Evolutionary conservation across 2,329 filamentous ascomycete species (phyloP).

Genomic region (Raffaelea arxii): DNA sequence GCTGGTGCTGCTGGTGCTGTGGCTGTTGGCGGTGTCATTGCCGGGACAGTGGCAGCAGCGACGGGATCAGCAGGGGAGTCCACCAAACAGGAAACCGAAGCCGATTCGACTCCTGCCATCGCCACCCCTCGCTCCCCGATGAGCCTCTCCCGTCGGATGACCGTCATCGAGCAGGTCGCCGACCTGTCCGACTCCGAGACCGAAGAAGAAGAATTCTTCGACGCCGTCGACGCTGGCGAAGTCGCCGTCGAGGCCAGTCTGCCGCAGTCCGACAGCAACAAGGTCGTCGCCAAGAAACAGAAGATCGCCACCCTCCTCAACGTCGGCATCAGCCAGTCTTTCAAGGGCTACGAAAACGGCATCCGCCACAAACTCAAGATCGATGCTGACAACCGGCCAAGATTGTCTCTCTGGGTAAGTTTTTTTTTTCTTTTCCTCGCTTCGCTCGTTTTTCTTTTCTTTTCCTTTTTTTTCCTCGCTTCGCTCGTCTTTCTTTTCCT

Average conservation of each 20-base stretch:
- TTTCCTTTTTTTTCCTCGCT: neutral
- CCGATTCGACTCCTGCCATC: constrained; percentile 25
- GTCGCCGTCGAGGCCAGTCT: constrained; percentile 64
- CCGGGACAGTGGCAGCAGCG: constrained; percentile 16
- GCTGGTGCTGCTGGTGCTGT: neutral
- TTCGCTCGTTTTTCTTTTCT: neutral
- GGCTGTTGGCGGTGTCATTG: neutral
- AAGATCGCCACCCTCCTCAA: too few relatives aligned
- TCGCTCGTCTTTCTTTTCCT: neutral
- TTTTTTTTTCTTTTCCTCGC: neutral
- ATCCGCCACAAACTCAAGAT: constrained; percentile 71
- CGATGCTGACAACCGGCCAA: constrained; percentile 86
- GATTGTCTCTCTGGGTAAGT: constrained; percentile 90
- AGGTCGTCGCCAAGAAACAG: constrained; percentile 30
- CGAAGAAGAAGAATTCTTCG: constrained; percentile 87
- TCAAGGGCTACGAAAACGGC: constrained; percentile 85
- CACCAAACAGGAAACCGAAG: too few relatives aligned
- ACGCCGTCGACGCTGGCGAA: constrained; percentile 88
- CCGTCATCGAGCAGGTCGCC: constrained; percentile 57
- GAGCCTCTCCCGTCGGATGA: constrained; percentile 46
- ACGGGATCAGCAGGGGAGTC: constrained; percentile 18
- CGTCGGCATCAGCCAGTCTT: constrained; percentile 64
- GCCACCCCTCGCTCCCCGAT: constrained; percentile 41
- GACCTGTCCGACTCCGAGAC: constrained; percentile 73
- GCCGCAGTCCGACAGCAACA: constrained; percentile 28